A percentile compares a stretch with the other conserved stretches of the same genome.
Conservation (phyloP, 2,329 filamentous ascomycete species). For the Onygenales sp. region DNA sequence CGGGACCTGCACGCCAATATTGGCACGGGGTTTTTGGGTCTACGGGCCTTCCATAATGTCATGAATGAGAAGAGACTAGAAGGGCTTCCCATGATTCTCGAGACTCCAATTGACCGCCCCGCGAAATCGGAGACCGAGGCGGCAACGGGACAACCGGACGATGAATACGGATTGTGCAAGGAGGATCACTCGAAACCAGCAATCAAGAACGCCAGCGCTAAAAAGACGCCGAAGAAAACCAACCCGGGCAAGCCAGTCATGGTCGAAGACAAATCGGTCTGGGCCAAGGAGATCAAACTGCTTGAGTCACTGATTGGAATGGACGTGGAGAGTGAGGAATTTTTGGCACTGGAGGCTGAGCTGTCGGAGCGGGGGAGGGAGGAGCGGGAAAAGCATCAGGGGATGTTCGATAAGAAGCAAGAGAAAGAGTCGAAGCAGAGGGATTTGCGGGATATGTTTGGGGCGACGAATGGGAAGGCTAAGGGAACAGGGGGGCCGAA, state of each 20-base stretch:
- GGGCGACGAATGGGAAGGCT: slow-evolving; percentile 11
- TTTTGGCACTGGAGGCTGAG: slow-evolving; percentile 53
- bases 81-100: slow-evolving; percentile 79
- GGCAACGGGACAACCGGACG: slow-evolving; percentile 1
- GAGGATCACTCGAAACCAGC: slow-evolving; percentile 12
- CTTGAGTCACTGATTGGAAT: slow-evolving; percentile 80
- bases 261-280: slow-evolving; percentile 70
- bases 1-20: slow-evolving; percentile 94
- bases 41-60: slow-evolving; percentile 81
- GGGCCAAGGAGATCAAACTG: slow-evolving; percentile 91
- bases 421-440: slow-evolving; percentile 46
- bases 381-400: slow-evolving; percentile 67
- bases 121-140: slow-evolving; percentile 26
- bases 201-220: slow-evolving; percentile 16
- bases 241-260: slow-evolving; percentile 23
- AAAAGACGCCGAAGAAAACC: slow-evolving; percentile 15
- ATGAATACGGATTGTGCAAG: slow-evolving; percentile 10
- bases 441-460: slow-evolving; percentile 22
- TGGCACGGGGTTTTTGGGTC: slow-evolving; percentile 83
- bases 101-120: slow-evolving; percentile 81
- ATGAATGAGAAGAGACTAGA: slow-evolving; percentile 74
- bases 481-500: not conserved
- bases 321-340: slow-evolving; percentile 66
- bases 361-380: slow-evolving; percentile 58
- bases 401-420: slow-evolving; percentile 67